Base-by-base conservation (phyloP, 352 stramenopile species). In the Phytopythium aichiense region DNA sequence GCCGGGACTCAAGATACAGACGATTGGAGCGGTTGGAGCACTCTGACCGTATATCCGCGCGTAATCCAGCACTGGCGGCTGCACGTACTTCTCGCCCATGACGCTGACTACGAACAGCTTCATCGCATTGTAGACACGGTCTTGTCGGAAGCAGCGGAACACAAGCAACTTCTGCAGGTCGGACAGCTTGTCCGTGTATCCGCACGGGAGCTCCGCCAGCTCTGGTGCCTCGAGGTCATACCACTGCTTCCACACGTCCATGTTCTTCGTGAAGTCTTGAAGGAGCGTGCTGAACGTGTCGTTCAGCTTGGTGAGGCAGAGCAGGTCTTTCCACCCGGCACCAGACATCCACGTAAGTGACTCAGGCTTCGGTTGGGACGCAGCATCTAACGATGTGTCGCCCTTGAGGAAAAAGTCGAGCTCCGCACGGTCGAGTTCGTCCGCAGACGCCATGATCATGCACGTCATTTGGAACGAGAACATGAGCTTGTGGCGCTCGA, bases 401-500 rank as follows among this genome's bases (percentile, higher is more conserved):
- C 95, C 95, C 66, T 98, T 98, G 33, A 98, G 76, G 71, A 98
- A 98, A 58, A 98, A 98, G 65, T 98, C 94, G 20, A 98, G 83
- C 60, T 98, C 87, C 1, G 70, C 63, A 1, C 88, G 84, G 42
- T 97, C 87, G 20, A 98, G 73, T 7, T 90, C 77, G 18, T 80
- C 79, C 0, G 93, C 80, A 15, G 88, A 89, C 43, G 84, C 78
- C 69, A 98, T 80, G 66, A 98, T 97, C 94, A 98, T 98, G 67
- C 89, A 97, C 16, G 94, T 97, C 87, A 98, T 97, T 70, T 98
- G 92, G 70, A 98, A 98, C 37, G 88, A 94, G 67, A 98, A 98
- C 91, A 98, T 98, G 62, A 98, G 84, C 73, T 98, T 98, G 76
- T 98, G 95, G n/a, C 91, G 84, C 80, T 98, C 95, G 52, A 98